Evolutionary conservation across 2,329 filamentous ascomycete species (phyloP).

Genomic region (Nothophoma quercina): DNA sequence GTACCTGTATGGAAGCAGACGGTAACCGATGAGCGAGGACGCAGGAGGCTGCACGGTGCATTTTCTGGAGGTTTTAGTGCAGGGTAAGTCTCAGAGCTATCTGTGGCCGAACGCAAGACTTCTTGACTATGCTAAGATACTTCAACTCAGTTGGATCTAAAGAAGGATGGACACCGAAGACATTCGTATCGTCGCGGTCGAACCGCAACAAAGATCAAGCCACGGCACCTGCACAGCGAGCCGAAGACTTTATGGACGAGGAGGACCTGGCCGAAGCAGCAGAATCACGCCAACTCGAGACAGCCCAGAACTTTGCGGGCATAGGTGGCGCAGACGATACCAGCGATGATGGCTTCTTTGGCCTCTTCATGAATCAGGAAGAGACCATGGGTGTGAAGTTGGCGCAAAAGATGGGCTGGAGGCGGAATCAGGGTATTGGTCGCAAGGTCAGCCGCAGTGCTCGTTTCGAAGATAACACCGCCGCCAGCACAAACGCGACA

Average conservation of each 20-base stretch:
- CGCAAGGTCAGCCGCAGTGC: constrained; percentile 82
- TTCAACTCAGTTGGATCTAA: constrained; percentile 99
- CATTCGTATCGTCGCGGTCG: constrained; percentile 87
- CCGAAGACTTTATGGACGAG: constrained; percentile 97
- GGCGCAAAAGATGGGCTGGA: constrained; percentile 94
- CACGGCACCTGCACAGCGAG: constrained; percentile 69
- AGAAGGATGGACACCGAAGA: constrained; percentile 93
- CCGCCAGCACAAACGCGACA: constrained; percentile 50
- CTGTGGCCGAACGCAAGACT: constrained; percentile 30
- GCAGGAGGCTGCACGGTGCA: constrained; percentile 91
- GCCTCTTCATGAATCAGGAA: constrained; percentile 74
- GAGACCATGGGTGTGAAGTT: constrained; percentile 89
- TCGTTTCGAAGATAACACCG: constrained; percentile 64
- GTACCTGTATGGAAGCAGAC: constrained; percentile 99
- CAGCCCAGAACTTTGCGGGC: constrained; percentile 75
- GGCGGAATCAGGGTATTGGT: constrained; percentile 89
- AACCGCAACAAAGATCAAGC: constrained; percentile 75
- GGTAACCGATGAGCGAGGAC: constrained; percentile 88
- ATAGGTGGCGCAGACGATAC: constrained; percentile 71
- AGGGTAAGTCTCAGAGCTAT: constrained; percentile 68
- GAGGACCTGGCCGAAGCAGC: constrained; percentile 90
- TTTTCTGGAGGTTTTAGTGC: constrained; percentile 98
- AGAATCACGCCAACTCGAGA: constrained; percentile 78
- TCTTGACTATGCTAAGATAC: constrained; percentile 68
- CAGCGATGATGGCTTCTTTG: constrained; percentile 66